Conservation (phyloP, 1,139 yeast genomes). For the Kurtzmaniella natalensis region DNA sequence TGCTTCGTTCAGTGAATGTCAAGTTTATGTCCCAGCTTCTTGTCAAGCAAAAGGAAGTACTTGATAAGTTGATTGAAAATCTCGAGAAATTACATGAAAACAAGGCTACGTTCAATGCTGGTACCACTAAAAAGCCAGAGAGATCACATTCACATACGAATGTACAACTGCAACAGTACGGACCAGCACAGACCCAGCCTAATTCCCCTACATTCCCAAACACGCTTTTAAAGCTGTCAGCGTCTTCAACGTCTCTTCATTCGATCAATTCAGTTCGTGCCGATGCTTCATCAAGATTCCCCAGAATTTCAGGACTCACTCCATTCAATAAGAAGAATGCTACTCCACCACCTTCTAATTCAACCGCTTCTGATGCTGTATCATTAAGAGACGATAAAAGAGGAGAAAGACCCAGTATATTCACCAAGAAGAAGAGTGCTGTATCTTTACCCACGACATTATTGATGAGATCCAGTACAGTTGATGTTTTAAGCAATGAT, state of each 20-base stretch:
- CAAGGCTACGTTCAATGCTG: slow-evolving; percentile 8
- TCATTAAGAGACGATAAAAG: too few species aligned
- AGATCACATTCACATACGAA: not conserved
- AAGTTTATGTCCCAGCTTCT: slow-evolving; percentile 49
- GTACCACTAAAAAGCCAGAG: slow-evolving; percentile 5
- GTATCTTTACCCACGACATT: slow-evolving; percentile 11
- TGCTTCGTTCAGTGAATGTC: slow-evolving; percentile 61
- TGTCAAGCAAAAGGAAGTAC: slow-evolving; percentile 29
- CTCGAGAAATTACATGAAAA: slow-evolving; percentile 15
- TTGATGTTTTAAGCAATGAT: not conserved
- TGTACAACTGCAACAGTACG: not conserved
- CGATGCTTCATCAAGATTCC: slow-evolving; percentile 3
- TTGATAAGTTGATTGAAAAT: slow-evolving; percentile 17
- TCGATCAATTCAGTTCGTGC: slow-evolving; percentile 4
- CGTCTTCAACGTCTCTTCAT: slow-evolving; percentile 5
- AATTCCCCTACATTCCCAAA: not conserved
- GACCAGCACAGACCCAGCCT: not conserved
- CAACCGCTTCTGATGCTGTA: slow-evolving; percentile 9
- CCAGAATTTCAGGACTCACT: slow-evolving; percentile 5
- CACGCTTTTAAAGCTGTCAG: not conserved
- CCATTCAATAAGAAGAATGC: slow-evolving; percentile 4
- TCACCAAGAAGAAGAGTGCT: slow-evolving; percentile 6
- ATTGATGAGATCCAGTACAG: slow-evolving; percentile 5
- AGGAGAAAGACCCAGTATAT: slow-evolving; percentile 1
- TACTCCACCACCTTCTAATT: slow-evolving; percentile 9